Evolutionary conservation across 2,329 filamentous ascomycete genomes (phyloP).

Genomic region (Pezicula radicicola): DNA sequence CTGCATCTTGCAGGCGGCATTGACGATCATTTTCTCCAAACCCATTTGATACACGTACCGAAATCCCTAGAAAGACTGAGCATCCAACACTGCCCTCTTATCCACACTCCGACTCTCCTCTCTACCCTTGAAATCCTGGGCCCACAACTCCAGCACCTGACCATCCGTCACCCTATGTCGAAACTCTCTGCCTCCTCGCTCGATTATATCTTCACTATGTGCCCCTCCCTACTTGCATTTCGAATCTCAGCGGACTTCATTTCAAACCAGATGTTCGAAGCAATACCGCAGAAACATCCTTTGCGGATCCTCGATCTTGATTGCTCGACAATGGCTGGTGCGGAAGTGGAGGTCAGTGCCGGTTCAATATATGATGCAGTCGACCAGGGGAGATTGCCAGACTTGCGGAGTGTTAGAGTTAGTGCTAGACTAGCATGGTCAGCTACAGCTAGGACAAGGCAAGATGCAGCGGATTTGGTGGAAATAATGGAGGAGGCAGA

Average conservation of each 20-base stretch:
- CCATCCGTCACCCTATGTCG: constrained; percentile 29
- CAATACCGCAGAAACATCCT: constrained; percentile 14
- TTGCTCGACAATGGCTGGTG: constrained; percentile 21
- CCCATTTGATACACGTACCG: constrained; percentile 19
- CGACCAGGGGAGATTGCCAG: constrained; percentile 19
- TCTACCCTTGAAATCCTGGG: constrained; percentile 19
- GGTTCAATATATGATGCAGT: constrained; percentile 23
- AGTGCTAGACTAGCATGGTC: constrained; percentile 27
- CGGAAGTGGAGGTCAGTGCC: constrained; percentile 21
- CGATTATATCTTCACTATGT: constrained; percentile 18
- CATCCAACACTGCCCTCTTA: constrained; percentile 28
- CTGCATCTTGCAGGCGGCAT: constrained; percentile 29
- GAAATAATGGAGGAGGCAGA: constrained; percentile 26
- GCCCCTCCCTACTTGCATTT: constrained; percentile 22
- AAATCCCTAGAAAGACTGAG: constrained; percentile 20
- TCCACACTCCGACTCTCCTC: constrained; percentile 17
- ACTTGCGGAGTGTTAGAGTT: constrained; percentile 26
- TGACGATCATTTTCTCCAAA: constrained; percentile 23
- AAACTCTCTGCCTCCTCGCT: constrained; percentile 20
- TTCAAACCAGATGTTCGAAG: constrained; percentile 19
- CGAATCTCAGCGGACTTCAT: constrained; percentile 30
- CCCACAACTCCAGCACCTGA: constrained; percentile 23
- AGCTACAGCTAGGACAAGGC: constrained; percentile 16
- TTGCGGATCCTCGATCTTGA: constrained; percentile 29
- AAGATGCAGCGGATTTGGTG: constrained; percentile 21